Conservation (phyloP, 2,329 filamentous ascomycete genomes). For the Ceratocystis variospora region DNA sequence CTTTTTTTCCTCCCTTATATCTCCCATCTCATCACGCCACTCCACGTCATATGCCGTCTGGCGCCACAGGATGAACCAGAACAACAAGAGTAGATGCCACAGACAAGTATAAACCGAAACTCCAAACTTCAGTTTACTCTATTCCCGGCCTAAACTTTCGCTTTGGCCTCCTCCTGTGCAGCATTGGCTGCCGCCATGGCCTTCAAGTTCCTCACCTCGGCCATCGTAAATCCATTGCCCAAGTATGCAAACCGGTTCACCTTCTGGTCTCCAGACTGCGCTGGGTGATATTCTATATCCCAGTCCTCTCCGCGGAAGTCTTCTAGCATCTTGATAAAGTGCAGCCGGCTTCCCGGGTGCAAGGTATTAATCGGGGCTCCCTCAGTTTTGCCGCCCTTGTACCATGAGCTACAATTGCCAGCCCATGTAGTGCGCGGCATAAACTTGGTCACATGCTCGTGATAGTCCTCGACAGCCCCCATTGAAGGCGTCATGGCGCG, state of each 20-base stretch:
- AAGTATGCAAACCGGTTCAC: slow-evolving; percentile 38
- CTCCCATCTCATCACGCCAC: neutral
- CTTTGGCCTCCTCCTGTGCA: slow-evolving; percentile 1
- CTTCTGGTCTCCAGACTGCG: slow-evolving; percentile 18
- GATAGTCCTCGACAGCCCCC: slow-evolving; percentile 37
- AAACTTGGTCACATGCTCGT: slow-evolving; percentile 35
- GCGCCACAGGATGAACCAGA: neutral
- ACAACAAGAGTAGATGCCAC: neutral
- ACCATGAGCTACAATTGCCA: slow-evolving; percentile 37
- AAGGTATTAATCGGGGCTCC: slow-evolving; percentile 35
- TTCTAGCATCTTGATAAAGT: slow-evolving; percentile 42
- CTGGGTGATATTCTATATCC: slow-evolving; percentile 34
- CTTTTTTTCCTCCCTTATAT: neutral
- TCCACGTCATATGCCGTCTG: neutral
- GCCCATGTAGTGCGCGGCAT: slow-evolving; percentile 42
- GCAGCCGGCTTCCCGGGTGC: slow-evolving; percentile 37
- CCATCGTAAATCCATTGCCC: slow-evolving; percentile 39
- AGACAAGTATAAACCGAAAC: neutral
- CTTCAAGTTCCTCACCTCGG: slow-evolving; percentile 26
- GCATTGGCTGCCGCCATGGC: slow-evolving; percentile 8
- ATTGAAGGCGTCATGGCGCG: slow-evolving; percentile 33
- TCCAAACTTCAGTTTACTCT: neutral
- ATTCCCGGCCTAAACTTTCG: neutral
- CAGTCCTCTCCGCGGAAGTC: slow-evolving; percentile 39
- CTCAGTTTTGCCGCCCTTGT: slow-evolving; percentile 32